Evolutionary conservation across 2,329 filamentous ascomycete species (phyloP).

Genomic region (Alternaria sp.): DNA sequence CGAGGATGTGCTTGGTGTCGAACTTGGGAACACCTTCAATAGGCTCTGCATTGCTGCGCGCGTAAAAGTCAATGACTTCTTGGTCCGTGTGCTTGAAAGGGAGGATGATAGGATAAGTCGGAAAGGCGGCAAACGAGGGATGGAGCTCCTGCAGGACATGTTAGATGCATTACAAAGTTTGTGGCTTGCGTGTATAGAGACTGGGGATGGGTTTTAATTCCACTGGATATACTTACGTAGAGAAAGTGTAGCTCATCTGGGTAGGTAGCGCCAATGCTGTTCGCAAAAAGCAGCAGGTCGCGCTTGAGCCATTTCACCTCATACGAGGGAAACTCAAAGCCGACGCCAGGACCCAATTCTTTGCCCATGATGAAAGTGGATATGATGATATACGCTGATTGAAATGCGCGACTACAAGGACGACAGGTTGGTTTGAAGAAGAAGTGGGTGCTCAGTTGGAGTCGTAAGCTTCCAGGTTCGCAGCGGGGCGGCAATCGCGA

Average conservation of each 20-base stretch:
- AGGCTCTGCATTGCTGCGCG: conserved; percentile 67
- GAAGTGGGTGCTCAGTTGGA: conserved; percentile 6
- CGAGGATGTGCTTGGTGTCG: conserved; percentile 76
- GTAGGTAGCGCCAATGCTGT: conserved; percentile 80
- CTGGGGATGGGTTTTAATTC: background rate
- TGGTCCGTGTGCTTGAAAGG: conserved; percentile 80
- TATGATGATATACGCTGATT: background rate
- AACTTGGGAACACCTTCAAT: conserved; percentile 82
- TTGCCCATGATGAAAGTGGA: conserved; percentile 38
- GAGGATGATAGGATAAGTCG: conserved; percentile 84
- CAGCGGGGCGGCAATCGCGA: conserved; percentile 40
- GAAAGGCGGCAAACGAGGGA: conserved; percentile 85
- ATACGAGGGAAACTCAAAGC: conserved; percentile 79
- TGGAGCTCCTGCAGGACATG: conserved; percentile 75
- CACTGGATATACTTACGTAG: conserved; percentile 68
- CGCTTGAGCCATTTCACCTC: conserved; percentile 87
- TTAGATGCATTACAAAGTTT: conserved; percentile 8
- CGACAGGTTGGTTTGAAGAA: background rate
- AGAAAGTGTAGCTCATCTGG: conserved; percentile 92
- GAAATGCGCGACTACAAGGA: background rate
- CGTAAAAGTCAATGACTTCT: conserved; percentile 87
- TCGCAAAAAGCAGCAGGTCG: conserved; percentile 88
- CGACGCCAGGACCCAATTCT: conserved; percentile 62
- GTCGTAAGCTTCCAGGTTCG: conserved; percentile 22
- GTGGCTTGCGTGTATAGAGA: background rate